Base-by-base conservation (phyloP, 176 grass and related monocot genomes). In the Urochloa ruziziensis region DNA sequence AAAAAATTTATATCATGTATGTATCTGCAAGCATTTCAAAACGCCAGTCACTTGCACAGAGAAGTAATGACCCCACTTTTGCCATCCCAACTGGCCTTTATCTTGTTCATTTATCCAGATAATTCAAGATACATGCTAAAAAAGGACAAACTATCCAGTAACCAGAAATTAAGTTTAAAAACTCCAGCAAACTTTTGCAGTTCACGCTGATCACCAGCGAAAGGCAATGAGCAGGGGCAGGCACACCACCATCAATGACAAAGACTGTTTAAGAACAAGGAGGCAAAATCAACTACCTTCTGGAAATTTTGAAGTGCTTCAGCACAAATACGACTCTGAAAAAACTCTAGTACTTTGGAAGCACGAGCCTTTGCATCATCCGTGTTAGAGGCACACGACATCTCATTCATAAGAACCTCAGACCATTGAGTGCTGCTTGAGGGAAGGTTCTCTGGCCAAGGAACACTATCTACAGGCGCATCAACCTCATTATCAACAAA, bases 321-420 rank as follows among this genome's bases (percentile, higher is more conserved):
- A 49, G 62, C 77, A 81, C 25, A 7, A 70, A 75, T 54, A 66
- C 7, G 32, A 57, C 76, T 87, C 70, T 84, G 63, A 67, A 89
- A 80, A 80, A 76, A 52, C 60, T 87, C 91, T 4, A 92, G 64
- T 25, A 86, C 80, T 84, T 75, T 87, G 25, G 87, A 89, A 5
- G 71, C 75, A 76, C 79, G 80, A 74, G n/a, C 37, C 76, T 75
- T 92, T 66, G 76, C 84, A 67, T 92, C 70, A 59, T 78, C 83
- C 21, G 74, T 32, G 47, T 68, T 53, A 67, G 84, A 77, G 25
- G 87, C 47, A 81, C 36, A 57, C 16, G 21, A 21, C 70, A 89
- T 76, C 67, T 89, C 91, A 42, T 86, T 89, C 70, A 92, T 33
- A 77, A 92, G 44, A 67, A 92, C 53, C 36, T 92, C 90, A 75